A percentile compares a stretch with the other conserved stretches of the same genome.
Evolutionary conservation across 345 rosid genomes (phyloP).

Genomic region (Populus davidiana): DNA sequence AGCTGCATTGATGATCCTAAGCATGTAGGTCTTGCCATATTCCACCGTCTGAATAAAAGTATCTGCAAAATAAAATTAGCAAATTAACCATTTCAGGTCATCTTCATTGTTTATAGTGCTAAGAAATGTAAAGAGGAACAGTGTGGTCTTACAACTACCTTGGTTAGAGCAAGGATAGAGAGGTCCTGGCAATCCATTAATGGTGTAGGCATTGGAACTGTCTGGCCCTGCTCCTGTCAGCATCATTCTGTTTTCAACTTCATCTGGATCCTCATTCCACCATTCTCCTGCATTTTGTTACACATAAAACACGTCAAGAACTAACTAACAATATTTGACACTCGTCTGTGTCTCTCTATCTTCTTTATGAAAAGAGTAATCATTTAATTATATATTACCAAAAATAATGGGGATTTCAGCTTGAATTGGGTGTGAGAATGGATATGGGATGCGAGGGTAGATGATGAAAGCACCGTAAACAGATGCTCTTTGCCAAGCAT

Average conservation of each 20-base stretch:
- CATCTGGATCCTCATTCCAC: conserved; percentile 60
- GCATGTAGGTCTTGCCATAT: not conserved
- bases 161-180: conserved; percentile 56
- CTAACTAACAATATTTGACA: not conserved
- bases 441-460: conserved; percentile 50
- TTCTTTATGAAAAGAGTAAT: not conserved
- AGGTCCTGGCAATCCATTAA: conserved; percentile 71
- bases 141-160: conserved; percentile 28
- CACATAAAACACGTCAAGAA: not conserved
- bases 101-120: no score
- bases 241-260: conserved; percentile 44
- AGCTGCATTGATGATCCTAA: not conserved
- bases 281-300: conserved; percentile 48
- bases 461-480: conserved; percentile 61
- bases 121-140: not conserved
- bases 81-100: not conserved
- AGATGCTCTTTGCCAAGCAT: conserved; percentile 68
- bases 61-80: not conserved
- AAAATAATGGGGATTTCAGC: conserved; percentile 57
- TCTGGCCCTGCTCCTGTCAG: conserved; percentile 44
- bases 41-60: not conserved
- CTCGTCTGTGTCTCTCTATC: not conserved
- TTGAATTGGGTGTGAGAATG: conserved; percentile 42
- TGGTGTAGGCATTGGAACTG: conserved; percentile 55
- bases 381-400: conserved; percentile 27